These are phyloP conservation scores for Pezizomycotina sp. DNA, from an alignment of 2,329 filamentous ascomycete genomes.

Conservation along the genomic window DNA sequence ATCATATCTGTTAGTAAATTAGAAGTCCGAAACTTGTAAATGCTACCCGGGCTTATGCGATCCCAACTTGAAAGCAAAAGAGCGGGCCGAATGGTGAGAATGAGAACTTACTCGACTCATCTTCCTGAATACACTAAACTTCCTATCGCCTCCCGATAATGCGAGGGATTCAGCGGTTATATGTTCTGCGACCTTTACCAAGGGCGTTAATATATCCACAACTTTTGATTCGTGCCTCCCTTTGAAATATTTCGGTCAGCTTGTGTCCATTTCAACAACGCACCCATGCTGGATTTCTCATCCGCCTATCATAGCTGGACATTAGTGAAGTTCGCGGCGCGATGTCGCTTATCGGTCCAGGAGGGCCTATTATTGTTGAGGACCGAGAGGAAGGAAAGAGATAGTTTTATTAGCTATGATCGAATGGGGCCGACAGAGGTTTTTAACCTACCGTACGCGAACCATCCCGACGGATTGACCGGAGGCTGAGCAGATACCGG, in stretches of 20 bases:
- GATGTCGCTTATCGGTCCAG: conserved; percentile 73
- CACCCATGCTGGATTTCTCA: conserved; percentile 80
- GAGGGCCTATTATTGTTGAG: conserved; percentile 42
- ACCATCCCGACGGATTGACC: conserved; percentile 59
- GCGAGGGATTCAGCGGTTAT: conserved; percentile 78
- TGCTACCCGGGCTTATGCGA: not conserved
- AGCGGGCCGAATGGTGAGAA: not conserved
- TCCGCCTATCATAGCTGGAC: conserved; percentile 78
- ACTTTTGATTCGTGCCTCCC: not conserved
- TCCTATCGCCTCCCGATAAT: conserved; percentile 60
- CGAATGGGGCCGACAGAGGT: not conserved
- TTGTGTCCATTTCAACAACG: conserved; percentile 23
- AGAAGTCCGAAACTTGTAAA: not conserved
- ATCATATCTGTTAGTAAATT: not conserved
- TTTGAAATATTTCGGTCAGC: not conserved
- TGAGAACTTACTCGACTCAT: conserved; percentile 35
- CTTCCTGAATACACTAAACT: conserved; percentile 73
- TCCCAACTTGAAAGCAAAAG: not conserved
- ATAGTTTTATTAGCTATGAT: not conserved
- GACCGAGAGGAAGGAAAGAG: not conserved
- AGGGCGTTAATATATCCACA: not conserved
- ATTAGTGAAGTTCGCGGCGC: conserved; percentile 59
- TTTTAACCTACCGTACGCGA: conserved; percentile 44
- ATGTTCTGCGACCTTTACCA: conserved; percentile 53
- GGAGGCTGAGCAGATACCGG: conserved; percentile 22